Conservation (phyloP, 257 asterid species). For the Solanum chmielewskii region DNA sequence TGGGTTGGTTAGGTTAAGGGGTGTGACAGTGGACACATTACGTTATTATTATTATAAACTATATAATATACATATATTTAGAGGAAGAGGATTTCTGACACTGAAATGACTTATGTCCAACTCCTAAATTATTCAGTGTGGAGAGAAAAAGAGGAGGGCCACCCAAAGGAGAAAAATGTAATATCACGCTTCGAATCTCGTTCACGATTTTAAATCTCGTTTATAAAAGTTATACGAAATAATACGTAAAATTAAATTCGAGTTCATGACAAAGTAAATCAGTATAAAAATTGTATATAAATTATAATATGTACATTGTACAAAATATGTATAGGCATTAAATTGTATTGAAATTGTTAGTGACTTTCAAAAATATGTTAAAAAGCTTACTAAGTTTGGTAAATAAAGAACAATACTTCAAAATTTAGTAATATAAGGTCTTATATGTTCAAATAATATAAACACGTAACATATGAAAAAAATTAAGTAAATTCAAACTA, state of each 20-base stretch:
- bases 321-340: background rate
- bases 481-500: too few species aligned
- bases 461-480: background rate
- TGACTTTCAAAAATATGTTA: background rate
- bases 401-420: background rate
- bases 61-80: background rate
- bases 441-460: background rate
- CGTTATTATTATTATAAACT: background rate
- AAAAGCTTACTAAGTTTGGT: background rate
- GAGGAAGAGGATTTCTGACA: slow-evolving; percentile 24
- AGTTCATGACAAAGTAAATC: background rate
- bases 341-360: background rate
- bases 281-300: background rate
- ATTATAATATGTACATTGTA: background rate
- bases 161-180: background rate
- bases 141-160: background rate
- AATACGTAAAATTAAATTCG: too few species aligned
- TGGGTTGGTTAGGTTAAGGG: slow-evolving; percentile 11
- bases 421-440: background rate
- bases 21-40: slow-evolving; percentile 23
- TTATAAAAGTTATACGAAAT: too few species aligned
- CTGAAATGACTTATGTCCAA: slow-evolving; percentile 37
- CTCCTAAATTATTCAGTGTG: background rate
- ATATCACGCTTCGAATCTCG: background rate
- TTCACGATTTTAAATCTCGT: background rate